A percentile compares a stretch with the other conserved stretches of the same genome.
Conservation (phyloP, 192 early-diverging fungal genomes). For the Umbelopsis sp. region DNA sequence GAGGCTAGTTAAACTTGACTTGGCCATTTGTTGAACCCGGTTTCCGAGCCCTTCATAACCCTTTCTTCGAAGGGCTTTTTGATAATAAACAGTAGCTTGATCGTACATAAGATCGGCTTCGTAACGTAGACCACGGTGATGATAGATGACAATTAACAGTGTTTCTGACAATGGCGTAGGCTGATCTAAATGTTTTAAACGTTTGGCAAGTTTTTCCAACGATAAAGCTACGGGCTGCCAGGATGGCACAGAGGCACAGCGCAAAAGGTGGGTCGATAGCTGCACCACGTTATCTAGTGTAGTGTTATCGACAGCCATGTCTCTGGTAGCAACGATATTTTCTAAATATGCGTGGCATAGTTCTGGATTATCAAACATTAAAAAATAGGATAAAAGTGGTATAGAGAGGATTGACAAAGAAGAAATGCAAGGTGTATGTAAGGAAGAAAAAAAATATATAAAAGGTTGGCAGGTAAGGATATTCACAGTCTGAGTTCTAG, state of each 20-base stretch:
- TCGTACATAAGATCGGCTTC: neutral
- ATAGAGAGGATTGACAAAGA: neutral
- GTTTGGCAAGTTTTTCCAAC: constrained; percentile 6
- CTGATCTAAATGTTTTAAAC: neutral
- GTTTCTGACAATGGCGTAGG: neutral
- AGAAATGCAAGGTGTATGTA: neutral
- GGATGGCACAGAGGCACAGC: neutral
- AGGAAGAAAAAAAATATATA: neutral
- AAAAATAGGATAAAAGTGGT: no score
- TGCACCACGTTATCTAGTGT: neutral
- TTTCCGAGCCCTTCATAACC: neutral
- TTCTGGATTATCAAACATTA: constrained; percentile 7
- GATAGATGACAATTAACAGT: neutral
- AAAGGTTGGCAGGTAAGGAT: neutral
- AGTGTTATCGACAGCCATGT: neutral
- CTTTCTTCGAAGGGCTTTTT: neutral
- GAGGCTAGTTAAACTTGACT: neutral
- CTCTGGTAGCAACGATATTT: neutral
- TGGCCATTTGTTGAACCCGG: neutral
- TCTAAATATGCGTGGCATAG: neutral
- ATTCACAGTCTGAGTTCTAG: neutral
- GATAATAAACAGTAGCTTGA: neutral
- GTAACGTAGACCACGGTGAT: constrained; percentile 4
- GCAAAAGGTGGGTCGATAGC: neutral
- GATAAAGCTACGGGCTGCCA: neutral